Conservation (phyloP, 371 early-diverging fungal genomes). For the Mucor saturninus region DNA sequence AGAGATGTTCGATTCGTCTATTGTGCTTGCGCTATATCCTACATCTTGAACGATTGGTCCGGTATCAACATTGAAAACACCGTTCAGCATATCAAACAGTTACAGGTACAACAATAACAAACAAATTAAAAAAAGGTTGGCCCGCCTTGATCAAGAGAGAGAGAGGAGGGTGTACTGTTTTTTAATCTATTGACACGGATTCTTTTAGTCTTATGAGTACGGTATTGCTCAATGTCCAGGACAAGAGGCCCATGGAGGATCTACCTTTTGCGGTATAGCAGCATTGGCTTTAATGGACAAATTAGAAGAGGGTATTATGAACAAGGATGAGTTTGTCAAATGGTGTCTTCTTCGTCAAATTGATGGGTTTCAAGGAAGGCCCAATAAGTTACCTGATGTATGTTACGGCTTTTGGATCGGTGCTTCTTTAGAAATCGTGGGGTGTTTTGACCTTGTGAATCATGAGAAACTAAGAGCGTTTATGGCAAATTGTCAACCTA, state of each 20-base stretch:
- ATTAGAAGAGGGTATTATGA: constrained; percentile 61
- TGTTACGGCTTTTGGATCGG: constrained; percentile 99
- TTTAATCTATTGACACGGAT: background rate
- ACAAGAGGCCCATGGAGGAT: constrained; percentile 93
- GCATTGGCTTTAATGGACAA: constrained; percentile 76
- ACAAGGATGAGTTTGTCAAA: constrained; percentile 62
- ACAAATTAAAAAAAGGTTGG: background rate
- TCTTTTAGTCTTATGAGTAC: constrained; percentile 71
- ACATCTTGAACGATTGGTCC: constrained; percentile 87
- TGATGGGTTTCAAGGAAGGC: constrained; percentile 92
- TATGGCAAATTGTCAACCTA: constrained; percentile 65
- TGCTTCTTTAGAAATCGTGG: constrained; percentile 75
- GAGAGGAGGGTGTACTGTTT: too few relatives aligned
- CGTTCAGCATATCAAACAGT: constrained; percentile 66
- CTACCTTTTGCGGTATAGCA: constrained; percentile 90
- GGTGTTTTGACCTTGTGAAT: constrained; percentile 69
- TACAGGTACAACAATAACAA: constrained; percentile 52
- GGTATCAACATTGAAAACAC: constrained; percentile 73
- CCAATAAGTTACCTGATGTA: constrained; percentile 91
- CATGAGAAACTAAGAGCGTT: constrained; percentile 58
- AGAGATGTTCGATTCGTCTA: constrained; percentile 90
- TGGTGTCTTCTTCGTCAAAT: constrained; percentile 86
- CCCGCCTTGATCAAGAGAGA: too few relatives aligned
- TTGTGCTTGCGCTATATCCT: constrained; percentile 86
- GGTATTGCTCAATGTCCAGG: constrained; percentile 82